These are phyloP conservation scores for Zalaria obscura DNA, from an alignment of 2,329 filamentous ascomycete species.

Conservation along the genomic window DNA sequence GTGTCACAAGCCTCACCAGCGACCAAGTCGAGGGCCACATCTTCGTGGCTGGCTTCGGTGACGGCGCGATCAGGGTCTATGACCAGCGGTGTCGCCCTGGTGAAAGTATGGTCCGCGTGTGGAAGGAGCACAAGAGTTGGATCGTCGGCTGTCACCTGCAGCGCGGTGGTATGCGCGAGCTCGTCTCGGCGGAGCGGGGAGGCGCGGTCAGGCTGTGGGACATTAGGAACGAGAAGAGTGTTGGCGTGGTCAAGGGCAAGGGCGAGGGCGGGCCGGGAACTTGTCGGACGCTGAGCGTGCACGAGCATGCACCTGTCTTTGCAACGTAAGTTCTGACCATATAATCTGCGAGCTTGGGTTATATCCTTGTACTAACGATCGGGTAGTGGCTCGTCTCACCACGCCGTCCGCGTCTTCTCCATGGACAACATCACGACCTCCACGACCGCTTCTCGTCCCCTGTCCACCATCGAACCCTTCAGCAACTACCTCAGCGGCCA, in stretches of 20 bases:
- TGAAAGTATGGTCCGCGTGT: conserved; percentile 88
- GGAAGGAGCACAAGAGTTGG: conserved; percentile 95
- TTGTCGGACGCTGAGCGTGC: conserved; percentile 74
- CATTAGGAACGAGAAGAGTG: conserved; percentile 62
- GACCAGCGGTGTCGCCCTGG: conserved; percentile 69
- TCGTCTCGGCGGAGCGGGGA: conserved; percentile 80
- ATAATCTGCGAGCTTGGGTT: too few relatives aligned
- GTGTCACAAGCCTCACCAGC: conserved; percentile 88
- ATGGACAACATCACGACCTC: conserved; percentile 6
- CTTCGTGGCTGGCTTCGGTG: conserved; percentile 91
- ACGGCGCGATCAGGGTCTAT: conserved; percentile 87
- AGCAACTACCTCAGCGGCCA: conserved; percentile 39
- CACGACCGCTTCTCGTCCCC: conserved; percentile 27
- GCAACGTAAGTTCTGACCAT: conserved; percentile 40
- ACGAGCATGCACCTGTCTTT: conserved; percentile 94
- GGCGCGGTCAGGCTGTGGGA: conserved; percentile 96
- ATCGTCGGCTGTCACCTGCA: conserved; percentile 95
- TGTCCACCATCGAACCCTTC: conserved; percentile 80
- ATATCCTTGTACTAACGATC: neutral
- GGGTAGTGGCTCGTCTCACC: conserved; percentile 8
- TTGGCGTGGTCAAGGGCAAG: conserved; percentile 57
- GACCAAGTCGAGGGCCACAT: conserved; percentile 97
- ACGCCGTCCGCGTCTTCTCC: conserved; percentile 8
- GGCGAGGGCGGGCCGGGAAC: conserved; percentile 40
- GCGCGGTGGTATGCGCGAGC: conserved; percentile 79